Conservation (phyloP, 129 eudicot species). For the Chrysanthemum makinoi region DNA sequence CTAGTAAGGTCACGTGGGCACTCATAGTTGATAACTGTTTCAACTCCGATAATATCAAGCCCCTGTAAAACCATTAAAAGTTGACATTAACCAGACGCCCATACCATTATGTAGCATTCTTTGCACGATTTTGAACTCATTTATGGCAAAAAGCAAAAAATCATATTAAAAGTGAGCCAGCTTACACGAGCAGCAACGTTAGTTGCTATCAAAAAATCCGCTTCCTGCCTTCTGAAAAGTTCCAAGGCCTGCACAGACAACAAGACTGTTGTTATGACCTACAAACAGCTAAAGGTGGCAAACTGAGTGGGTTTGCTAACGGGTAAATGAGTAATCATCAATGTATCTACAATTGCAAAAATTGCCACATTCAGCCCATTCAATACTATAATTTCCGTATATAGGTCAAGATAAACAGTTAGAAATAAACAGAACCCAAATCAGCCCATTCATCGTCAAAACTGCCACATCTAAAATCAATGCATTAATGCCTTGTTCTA, state of each 20-base stretch:
- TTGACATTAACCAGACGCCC: not conserved
- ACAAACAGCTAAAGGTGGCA: not conserved
- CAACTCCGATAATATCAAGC: conserved; percentile 87
- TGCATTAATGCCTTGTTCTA: not conserved
- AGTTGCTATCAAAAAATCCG: conserved; percentile 83
- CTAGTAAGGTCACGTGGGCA: conserved; percentile 91
- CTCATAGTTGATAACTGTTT: conserved; percentile 84
- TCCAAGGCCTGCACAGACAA: conserved; percentile 68
- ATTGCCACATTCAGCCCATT: too few relatives aligned
- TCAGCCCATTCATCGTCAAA: too few relatives aligned
- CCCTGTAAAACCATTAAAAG: conserved; percentile 44
- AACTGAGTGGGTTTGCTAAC: not conserved
- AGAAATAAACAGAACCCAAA: not conserved
- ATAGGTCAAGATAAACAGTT: too few relatives aligned
- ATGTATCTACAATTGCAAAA: not conserved
- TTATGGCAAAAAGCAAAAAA: not conserved
- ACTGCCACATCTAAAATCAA: too few relatives aligned
- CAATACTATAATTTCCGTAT: too few relatives aligned
- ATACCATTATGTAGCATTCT: too few relatives aligned
- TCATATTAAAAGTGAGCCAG: not conserved
- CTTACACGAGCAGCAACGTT: conserved; percentile 97
- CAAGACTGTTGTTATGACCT: not conserved
- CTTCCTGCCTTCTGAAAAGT: conserved; percentile 75
- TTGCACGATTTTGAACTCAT: not conserved
- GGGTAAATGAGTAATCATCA: not conserved